Evolutionary conservation across 2,329 filamentous ascomycete genomes (phyloP).

Genomic region (Diaporthe longicolla): DNA sequence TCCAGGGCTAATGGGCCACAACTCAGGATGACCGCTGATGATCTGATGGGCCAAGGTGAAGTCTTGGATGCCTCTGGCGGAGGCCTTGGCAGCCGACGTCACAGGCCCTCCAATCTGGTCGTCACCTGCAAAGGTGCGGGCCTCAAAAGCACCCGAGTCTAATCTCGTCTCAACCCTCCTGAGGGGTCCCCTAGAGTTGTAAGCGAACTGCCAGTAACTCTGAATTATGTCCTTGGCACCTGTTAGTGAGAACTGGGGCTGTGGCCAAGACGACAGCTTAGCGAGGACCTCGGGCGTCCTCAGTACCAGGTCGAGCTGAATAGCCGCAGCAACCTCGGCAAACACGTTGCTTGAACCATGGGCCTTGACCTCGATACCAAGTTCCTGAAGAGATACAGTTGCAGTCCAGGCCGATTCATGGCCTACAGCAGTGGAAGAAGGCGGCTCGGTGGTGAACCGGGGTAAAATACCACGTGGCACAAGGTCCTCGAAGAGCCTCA

Average conservation of each 20-base stretch:
- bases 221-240: neutral
- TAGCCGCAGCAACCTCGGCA: conserved; percentile 33
- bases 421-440: neutral
- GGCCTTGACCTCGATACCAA: conserved; percentile 5
- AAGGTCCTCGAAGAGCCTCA: neutral
- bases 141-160: conserved; percentile 8
- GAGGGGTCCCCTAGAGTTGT: neutral
- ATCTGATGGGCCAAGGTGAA: conserved; percentile 19
- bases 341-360: neutral
- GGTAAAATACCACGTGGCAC: conserved; percentile 26
- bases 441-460: neutral
- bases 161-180: neutral
- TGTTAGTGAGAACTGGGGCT: neutral
- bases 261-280: neutral
- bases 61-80: neutral
- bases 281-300: neutral
- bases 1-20: neutral
- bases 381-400: conserved; percentile 12
- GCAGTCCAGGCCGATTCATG: neutral
- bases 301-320: conserved; percentile 21
- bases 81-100: neutral
- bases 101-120: conserved; percentile 3
- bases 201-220: conserved; percentile 24
- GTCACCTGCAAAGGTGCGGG: neutral
- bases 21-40: conserved; percentile 15